A percentile compares a stretch with the other conserved stretches of the same genome.
Conservation (phyloP, 2,329 filamentous ascomycete species). For the Aureobasidium sp. region DNA sequence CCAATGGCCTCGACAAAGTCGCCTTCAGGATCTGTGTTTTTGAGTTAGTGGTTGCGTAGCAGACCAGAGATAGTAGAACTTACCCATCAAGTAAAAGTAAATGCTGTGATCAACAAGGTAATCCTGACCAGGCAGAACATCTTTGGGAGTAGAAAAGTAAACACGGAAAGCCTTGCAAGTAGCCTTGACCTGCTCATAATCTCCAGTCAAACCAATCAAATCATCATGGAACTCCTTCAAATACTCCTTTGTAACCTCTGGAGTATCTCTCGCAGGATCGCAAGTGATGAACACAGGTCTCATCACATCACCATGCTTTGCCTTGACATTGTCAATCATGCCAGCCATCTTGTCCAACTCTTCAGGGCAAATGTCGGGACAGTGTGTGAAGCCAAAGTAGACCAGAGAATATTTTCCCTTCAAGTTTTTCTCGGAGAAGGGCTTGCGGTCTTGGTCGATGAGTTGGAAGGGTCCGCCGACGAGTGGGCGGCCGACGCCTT, state of each 20-base stretch:
- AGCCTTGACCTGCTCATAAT: conserved; percentile 92
- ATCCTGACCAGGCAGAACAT: conserved; percentile 93
- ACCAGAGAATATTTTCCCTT: conserved; percentile 90
- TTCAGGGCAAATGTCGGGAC: conserved; percentile 98
- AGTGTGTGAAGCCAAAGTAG: conserved; percentile 99
- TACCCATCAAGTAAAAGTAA: conserved; percentile 98
- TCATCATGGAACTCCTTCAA: conserved; percentile 89
- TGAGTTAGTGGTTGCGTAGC: background rate
- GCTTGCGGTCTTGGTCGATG: conserved; percentile 81
- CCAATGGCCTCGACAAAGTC: conserved; percentile 99
- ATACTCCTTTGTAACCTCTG: conserved; percentile 85
- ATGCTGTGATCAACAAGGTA: conserved; percentile 99
- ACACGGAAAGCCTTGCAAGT: conserved; percentile 97
- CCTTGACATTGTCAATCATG: conserved; percentile 80
- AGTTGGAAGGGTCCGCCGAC: conserved; percentile 90
- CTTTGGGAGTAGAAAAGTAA: conserved; percentile 93
- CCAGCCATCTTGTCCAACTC: conserved; percentile 99
- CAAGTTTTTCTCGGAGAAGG: conserved; percentile 82
- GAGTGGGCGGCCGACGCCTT: conserved; percentile 93
- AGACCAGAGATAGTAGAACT: conserved; percentile 32
- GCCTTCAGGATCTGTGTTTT: conserved; percentile 80
- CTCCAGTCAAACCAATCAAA: conserved; percentile 91
- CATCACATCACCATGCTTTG: conserved; percentile 58
- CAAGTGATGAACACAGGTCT: conserved; percentile 94
- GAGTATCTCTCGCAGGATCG: conserved; percentile 92